These are phyloP conservation scores for Acer negundo DNA, from an alignment of 345 rosid species.

Conservation along the genomic window DNA sequence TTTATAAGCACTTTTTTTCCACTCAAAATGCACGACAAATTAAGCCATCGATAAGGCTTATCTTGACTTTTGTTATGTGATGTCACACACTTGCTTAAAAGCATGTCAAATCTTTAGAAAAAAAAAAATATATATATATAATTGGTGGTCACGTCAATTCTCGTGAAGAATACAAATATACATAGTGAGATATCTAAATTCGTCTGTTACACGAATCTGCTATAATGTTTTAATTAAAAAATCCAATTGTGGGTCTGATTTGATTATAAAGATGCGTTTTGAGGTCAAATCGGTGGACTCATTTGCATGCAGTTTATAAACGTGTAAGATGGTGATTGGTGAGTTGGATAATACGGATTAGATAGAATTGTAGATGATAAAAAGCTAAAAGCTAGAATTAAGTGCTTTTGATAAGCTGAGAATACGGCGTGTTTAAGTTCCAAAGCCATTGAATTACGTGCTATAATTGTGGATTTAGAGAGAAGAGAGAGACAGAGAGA, in stretches of 20 bases:
- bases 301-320: not conserved
- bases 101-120: not conserved
- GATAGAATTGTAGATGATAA: not conserved
- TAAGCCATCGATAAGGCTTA: constrained; percentile 5
- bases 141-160: too few relatives aligned
- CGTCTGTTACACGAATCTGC: too few relatives aligned
- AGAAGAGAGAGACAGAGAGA: not conserved
- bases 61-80: constrained; percentile 14
- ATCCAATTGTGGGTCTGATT: not conserved
- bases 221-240: not conserved
- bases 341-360: constrained; percentile 4
- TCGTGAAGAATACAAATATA: too few relatives aligned
- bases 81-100: not conserved
- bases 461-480: not conserved
- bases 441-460: constrained; percentile 50
- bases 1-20: not conserved
- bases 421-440: constrained; percentile 47
- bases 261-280: not conserved
- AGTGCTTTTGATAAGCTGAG: constrained; percentile 26
- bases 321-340: constrained; percentile 4
- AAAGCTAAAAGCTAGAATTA: not conserved
- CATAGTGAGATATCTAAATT: too few relatives aligned
- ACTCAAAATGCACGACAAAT: not conserved
- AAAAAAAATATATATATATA: too few relatives aligned
- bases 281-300: not conserved